A percentile compares a stretch with the other conserved stretches of the same genome.
phyloP scores from a whole-genome alignment of 2,329 filamentous ascomycete genomes.

The Penicillium sp. region DNA sequence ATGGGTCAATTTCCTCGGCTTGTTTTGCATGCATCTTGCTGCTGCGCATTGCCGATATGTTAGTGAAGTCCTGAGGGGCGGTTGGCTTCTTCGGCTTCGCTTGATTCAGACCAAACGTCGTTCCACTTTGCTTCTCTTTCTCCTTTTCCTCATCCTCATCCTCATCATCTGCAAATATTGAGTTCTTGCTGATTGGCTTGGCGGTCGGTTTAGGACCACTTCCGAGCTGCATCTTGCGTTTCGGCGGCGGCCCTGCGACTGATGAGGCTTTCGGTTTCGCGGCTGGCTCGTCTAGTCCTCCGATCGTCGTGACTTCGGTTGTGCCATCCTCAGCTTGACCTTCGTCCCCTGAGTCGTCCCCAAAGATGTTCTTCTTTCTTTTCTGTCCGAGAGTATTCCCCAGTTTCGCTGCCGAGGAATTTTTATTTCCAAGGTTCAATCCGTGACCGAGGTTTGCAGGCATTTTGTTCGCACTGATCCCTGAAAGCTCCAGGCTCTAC shows the following conservation, averaged over 20 bases:
- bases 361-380: conserved; percentile 48
- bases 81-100: conserved; percentile 15
- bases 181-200: conserved; percentile 36
- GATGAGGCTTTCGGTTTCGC: conserved; percentile 17
- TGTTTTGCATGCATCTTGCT: conserved; percentile 45
- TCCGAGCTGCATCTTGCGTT: conserved; percentile 35
- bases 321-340: conserved; percentile 19
- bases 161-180: conserved; percentile 39
- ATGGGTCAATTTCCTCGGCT: conserved; percentile 45
- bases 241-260: conserved; percentile 26
- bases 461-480: conserved; percentile 7
- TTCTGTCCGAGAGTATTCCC: conserved; percentile 39
- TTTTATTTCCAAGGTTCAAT: conserved; percentile 43
- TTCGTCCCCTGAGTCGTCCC: conserved; percentile 42
- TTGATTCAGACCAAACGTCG: conserved; percentile 27
- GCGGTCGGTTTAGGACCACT: conserved; percentile 24
- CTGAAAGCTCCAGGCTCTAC: neutral
- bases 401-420: conserved; percentile 28
- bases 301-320: conserved; percentile 40
- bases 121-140: conserved; percentile 16
- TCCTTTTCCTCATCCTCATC: conserved; percentile 29
- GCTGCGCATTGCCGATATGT: conserved; percentile 46
- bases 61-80: conserved; percentile 37
- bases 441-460: conserved; percentile 41
- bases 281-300: conserved; percentile 31